phyloP scores from a whole-genome alignment of 495 filamentous ascomycete genomes.

The Aspergillus funiculosus region DNA sequence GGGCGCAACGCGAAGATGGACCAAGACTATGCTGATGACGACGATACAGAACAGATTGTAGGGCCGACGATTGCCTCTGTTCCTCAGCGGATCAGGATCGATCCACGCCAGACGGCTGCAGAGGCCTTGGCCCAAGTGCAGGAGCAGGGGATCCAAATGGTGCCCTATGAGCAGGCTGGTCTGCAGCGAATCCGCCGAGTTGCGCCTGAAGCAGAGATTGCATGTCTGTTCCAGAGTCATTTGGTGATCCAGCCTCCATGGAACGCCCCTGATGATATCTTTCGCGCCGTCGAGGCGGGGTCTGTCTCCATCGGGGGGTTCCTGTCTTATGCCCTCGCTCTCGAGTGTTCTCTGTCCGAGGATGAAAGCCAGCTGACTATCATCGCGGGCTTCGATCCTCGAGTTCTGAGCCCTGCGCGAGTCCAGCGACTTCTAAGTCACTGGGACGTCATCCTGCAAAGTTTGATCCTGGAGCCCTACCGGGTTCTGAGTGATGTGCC shows the following conservation, averaged over 20 bases:
- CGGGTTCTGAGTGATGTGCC: no score
- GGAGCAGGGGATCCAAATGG: slow-evolving; percentile 12
- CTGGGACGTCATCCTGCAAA: neutral
- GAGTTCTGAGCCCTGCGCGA: neutral
- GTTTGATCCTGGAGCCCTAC: no score
- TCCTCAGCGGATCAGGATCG: slow-evolving; percentile 42
- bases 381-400: neutral
- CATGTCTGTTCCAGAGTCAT: slow-evolving; percentile 49
- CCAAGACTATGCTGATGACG: no score
- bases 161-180: slow-evolving; percentile 39
- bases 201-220: slow-evolving; percentile 44
- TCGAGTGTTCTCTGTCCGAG: neutral
- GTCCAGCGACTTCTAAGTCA: neutral
- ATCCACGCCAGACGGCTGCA: neutral
- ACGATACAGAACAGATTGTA: slow-evolving; percentile 11
- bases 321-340: neutral
- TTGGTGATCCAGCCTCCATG: slow-evolving; percentile 36
- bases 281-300: neutral
- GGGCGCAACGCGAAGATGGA: slow-evolving; percentile 13
- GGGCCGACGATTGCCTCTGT: slow-evolving; percentile 51
- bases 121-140: neutral
- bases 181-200: slow-evolving; percentile 49
- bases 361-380: neutral
- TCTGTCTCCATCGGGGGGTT: neutral
- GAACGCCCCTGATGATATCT: neutral